Evolutionary conservation across 768 basidiomycete species (phyloP).

Genomic region (Lactarius trivialis): DNA sequence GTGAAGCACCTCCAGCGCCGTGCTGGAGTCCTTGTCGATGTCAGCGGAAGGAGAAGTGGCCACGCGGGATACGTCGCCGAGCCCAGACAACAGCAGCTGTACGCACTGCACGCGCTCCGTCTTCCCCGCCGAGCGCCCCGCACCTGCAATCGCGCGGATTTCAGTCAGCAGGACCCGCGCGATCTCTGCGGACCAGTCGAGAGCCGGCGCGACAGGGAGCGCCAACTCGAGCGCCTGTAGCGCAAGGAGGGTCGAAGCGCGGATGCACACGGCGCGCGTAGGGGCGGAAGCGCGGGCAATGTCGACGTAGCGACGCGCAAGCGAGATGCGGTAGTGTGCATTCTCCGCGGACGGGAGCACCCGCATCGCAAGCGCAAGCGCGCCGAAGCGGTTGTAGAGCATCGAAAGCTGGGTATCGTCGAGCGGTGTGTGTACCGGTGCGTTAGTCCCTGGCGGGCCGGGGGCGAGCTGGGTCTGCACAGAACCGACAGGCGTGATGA

Average conservation of each 20-base stretch:
- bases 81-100: conserved; percentile 15
- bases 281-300: conserved; percentile 60
- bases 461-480: conserved; percentile 33
- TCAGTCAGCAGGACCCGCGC: conserved; percentile 49
- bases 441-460: conserved; percentile 15
- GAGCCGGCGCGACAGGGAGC: conserved; percentile 44
- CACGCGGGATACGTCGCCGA: conserved; percentile 37
- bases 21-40: neutral
- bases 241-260: conserved; percentile 65
- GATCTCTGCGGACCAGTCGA: conserved; percentile 63
- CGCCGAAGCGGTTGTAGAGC: conserved; percentile 77
- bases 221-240: conserved; percentile 51
- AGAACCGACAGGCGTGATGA: conserved; percentile 64
- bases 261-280: conserved; percentile 65
- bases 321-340: conserved; percentile 48
- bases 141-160: conserved; percentile 30
- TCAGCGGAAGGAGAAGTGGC: conserved; percentile 8
- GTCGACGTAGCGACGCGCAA: conserved; percentile 57
- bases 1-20: conserved; percentile 6
- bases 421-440: conserved; percentile 40
- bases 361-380: conserved; percentile 61
- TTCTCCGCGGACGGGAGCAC: conserved; percentile 50
- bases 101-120: conserved; percentile 22
- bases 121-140: conserved; percentile 7
- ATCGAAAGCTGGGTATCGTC: conserved; percentile 52